Percentiles rank a stretch among this genome's conserved stretches.
These are phyloP conservation scores for Neoboletus subvelutipes DNA, from an alignment of 768 basidiomycete species.

Conservation along the genomic window DNA sequence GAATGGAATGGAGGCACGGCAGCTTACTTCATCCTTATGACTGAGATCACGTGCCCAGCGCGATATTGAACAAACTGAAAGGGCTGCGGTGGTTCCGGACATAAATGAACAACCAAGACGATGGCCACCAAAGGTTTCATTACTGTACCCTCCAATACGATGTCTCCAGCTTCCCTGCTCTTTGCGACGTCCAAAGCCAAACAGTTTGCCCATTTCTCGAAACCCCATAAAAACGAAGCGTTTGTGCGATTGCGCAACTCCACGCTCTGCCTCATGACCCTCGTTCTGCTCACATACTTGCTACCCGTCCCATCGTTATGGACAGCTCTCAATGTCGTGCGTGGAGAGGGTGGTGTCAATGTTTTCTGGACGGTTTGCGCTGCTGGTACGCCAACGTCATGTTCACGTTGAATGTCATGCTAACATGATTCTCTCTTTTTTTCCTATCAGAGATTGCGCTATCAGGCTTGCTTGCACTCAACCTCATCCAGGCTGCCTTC, in stretches of 20 bases:
- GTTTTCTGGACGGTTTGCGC: constrained; percentile 27
- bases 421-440: not conserved
- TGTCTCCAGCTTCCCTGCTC: constrained; percentile 26
- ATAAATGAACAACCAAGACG: not conserved
- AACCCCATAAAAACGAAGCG: constrained; percentile 39
- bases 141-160: constrained; percentile 2
- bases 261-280: constrained; percentile 31
- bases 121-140: constrained; percentile 13
- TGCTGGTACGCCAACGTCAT: constrained; percentile 26
- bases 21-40: too few species aligned
- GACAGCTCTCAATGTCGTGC: constrained; percentile 35
- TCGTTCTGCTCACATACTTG: constrained; percentile 37
- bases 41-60: not conserved
- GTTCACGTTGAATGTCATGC: not conserved
- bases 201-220: constrained; percentile 25
- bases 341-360: constrained; percentile 7
- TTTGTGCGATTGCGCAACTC: constrained; percentile 40
- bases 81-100: not conserved
- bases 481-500: constrained; percentile 35
- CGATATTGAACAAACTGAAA: not conserved
- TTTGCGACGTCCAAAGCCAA: constrained; percentile 25
- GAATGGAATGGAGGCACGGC: too few species aligned
- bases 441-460: constrained; percentile 29
- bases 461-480: constrained; percentile 33
- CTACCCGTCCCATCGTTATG: constrained; percentile 39